These are phyloP conservation scores for Cucurbita maxima DNA, from an alignment of 306 rosid genomes.

Conservation along the genomic window DNA sequence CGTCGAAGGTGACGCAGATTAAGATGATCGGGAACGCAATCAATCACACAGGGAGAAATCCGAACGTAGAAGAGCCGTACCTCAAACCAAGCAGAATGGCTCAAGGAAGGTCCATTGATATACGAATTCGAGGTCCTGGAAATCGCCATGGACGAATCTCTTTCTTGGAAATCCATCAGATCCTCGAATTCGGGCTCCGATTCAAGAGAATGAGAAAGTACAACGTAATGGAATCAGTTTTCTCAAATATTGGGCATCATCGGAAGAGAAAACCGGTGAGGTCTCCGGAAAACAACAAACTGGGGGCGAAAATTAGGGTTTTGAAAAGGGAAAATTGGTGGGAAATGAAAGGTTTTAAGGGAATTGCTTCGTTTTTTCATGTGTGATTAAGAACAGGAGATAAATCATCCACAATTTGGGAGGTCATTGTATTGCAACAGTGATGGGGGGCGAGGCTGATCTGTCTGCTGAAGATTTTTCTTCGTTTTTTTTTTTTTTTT, in stretches of 20 bases:
- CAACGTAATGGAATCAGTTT: neutral
- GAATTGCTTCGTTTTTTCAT: conserved; percentile 1
- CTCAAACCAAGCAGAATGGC: conserved; percentile 45
- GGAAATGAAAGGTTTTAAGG: neutral
- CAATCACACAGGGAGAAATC: conserved; percentile 42
- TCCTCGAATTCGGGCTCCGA: neutral
- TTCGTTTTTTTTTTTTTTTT: too few relatives aligned
- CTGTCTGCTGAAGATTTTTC: neutral
- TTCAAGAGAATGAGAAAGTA: neutral
- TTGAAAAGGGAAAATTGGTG: neutral
- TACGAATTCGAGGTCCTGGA: conserved; percentile 29
- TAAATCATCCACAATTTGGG: neutral
- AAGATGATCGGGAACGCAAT: conserved; percentile 45
- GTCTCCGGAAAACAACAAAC: neutral
- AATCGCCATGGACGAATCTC: conserved; percentile 20
- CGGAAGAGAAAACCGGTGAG: neutral
- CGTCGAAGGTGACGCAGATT: conserved; percentile 42
- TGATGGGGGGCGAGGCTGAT: neutral
- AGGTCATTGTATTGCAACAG: neutral
- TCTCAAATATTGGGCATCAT: neutral
- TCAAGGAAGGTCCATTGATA: conserved; percentile 23
- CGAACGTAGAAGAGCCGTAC: conserved; percentile 57
- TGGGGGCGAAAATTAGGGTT: conserved; percentile 9
- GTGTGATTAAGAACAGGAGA: neutral
- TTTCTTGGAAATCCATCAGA: conserved; percentile 37